Evolutionary conservation across 2,329 filamentous ascomycete genomes (phyloP).

Genomic region (Dryadomyces quercivorus): DNA sequence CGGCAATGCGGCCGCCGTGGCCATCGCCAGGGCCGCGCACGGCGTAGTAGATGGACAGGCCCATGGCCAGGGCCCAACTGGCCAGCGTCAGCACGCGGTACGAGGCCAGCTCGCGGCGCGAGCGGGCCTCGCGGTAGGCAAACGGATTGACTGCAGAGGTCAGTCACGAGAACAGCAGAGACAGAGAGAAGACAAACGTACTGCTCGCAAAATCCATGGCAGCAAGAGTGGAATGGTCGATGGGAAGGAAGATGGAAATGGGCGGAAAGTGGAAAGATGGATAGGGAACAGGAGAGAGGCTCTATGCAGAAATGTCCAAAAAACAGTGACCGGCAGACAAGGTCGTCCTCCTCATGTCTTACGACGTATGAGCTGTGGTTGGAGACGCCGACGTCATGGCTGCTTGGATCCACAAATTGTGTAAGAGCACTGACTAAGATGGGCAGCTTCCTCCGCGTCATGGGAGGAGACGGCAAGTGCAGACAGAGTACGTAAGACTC

Average conservation of each 20-base stretch:
- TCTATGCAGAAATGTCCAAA: too few relatives aligned
- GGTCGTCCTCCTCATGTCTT: too few relatives aligned
- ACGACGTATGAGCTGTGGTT: not conserved
- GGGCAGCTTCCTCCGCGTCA: too few relatives aligned
- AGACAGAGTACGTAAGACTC: too few relatives aligned
- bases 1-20: conserved; percentile 46
- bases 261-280: not conserved
- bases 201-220: not conserved
- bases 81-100: conserved; percentile 68
- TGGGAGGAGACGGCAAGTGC: too few relatives aligned
- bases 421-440: too few relatives aligned
- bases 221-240: not conserved
- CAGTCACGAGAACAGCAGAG: not conserved
- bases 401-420: too few relatives aligned
- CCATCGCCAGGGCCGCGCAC: conserved; percentile 36
- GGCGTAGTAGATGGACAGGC: conserved; percentile 65
- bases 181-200: not conserved
- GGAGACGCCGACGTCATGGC: too few relatives aligned
- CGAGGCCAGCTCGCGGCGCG: conserved; percentile 45
- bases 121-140: conserved; percentile 54
- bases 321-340: too few relatives aligned
- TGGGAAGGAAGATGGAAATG: not conserved
- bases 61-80: conserved; percentile 62
- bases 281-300: not conserved
- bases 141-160: conserved; percentile 58